Evolutionary conservation across 768 basidiomycete species (phyloP), one percentile per base, ranked within the genome.

Genomic region (Ramaria sp.): DNA sequence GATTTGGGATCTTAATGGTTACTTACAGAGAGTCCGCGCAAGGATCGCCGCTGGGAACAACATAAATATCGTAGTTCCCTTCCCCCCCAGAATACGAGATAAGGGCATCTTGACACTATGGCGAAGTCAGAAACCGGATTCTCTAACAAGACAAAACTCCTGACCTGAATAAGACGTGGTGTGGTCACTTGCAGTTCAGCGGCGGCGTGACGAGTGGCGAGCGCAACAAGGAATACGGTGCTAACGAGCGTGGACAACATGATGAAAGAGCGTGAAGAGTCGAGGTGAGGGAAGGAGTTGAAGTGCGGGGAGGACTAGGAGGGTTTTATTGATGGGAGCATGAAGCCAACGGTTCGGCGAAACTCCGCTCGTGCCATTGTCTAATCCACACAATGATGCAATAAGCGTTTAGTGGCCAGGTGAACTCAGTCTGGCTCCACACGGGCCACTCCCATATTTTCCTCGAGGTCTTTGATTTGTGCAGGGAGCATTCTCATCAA

Each of bases 231-330:
- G 81, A 88, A 78, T 63, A 83, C 73, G 70, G 78, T 65, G 57
- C 77, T 75, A 86, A 87, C 50, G 85, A 89, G 69, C 70, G 88
- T 85, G 72, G 79, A 71, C 77, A 81, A 82, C 88, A 89, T 90
- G 69, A 67, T 77, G 56, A 68, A 60, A 57, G 59, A 63, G 52
- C 48, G 60, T 57, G 56, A 50, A 32, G 25, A 51, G 58, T 57
- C 58, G 44, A 58, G 37, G 60, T 58, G 59, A 56, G 61, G 65
- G 61, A 59, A 61, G 62, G 57, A 57, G 57, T 58, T 58, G 63
- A 55, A 59, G 63, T 61, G 57, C 54, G 58, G 55, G 59, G 65
- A 59, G 50, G 28, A 3, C 6, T 39, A 41, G 36, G 8, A 7
- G 18, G 5, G n/a, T n/a, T 16, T 22, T 41, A n/a, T 16, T 41